Evolutionary conservation across 768 basidiomycete genomes (phyloP).

Genomic region (Mycena belliarum): DNA sequence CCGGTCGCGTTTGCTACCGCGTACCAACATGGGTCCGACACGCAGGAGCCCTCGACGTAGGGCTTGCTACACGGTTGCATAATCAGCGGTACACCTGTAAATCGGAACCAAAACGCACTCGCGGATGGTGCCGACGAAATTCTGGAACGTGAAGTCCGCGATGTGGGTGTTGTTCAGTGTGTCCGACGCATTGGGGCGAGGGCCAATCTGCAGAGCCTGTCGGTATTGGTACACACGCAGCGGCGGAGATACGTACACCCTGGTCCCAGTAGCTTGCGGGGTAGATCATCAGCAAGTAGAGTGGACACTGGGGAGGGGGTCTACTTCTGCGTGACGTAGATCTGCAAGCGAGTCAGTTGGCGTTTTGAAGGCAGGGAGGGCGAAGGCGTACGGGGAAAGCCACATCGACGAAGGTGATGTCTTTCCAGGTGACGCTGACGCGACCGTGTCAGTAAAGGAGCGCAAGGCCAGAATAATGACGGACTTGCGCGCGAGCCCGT

Average conservation of each 20-base stretch:
- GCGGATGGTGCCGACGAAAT: constrained; percentile 52
- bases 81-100: too few relatives aligned
- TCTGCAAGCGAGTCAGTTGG: constrained; percentile 34
- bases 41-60: constrained; percentile 59
- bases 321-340: constrained; percentile 65
- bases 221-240: neutral
- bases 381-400: constrained; percentile 49
- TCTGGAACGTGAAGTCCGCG: constrained; percentile 55
- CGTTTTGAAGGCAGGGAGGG: neutral
- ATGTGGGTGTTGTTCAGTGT: constrained; percentile 55
- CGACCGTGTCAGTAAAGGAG: neutral
- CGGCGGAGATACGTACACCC: constrained; percentile 35
- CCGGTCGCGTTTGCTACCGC: constrained; percentile 54
- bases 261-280: constrained; percentile 62
- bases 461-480: constrained; percentile 7
- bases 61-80: constrained; percentile 31
- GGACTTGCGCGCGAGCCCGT: constrained; percentile 57
- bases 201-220: constrained; percentile 33
- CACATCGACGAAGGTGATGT: constrained; percentile 54
- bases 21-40: constrained; percentile 66
- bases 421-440: constrained; percentile 56
- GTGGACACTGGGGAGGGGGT: constrained; percentile 3
- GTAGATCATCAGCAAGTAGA: neutral
- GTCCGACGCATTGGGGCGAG: constrained; percentile 43
- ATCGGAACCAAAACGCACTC: constrained; percentile 35